Percentiles rank a stretch among this genome's conserved stretches.
phyloP scores from a whole-genome alignment of 352 stramenopile species.

The Thraustochytrium striatum region DNA sequence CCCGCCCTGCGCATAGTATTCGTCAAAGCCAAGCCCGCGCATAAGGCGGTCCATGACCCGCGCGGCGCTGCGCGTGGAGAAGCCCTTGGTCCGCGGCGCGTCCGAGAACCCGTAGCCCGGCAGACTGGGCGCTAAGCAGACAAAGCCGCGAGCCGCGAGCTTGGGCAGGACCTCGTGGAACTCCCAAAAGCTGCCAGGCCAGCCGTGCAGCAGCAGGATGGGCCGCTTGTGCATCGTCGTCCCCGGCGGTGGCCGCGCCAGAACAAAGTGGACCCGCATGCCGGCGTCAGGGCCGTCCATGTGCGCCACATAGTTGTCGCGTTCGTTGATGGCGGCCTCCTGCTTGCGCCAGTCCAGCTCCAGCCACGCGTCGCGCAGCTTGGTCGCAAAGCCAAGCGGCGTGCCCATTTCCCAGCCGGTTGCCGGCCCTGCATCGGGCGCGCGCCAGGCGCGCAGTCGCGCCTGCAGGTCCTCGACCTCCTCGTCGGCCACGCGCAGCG shows the following conservation, averaged over 20 bases:
- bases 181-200: conserved; percentile 39
- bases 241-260: neutral
- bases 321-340: conserved; percentile 17
- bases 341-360: conserved; percentile 6
- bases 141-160: neutral
- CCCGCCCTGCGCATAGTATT: conserved; percentile 22
- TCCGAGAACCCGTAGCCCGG: conserved; percentile 29
- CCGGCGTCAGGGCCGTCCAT: neutral
- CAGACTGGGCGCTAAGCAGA: neutral
- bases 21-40: conserved; percentile 1
- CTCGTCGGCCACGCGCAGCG: neutral
- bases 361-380: conserved; percentile 23
- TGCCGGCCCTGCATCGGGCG: neutral
- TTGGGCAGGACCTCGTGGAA: conserved; percentile 21
- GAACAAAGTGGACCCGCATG: conserved; percentile 17
- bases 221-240: neutral
- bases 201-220: conserved; percentile 32
- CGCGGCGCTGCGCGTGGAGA: neutral
- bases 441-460: neutral
- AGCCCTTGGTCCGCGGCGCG: neutral
- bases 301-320: neutral
- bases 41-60: conserved; percentile 8
- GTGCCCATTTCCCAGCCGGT: neutral
- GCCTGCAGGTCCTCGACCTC: neutral
- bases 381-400: conserved; percentile 2